These are phyloP conservation scores for Trifolium subterraneum DNA, from an alignment of 306 rosid genomes.

Conservation along the genomic window DNA sequence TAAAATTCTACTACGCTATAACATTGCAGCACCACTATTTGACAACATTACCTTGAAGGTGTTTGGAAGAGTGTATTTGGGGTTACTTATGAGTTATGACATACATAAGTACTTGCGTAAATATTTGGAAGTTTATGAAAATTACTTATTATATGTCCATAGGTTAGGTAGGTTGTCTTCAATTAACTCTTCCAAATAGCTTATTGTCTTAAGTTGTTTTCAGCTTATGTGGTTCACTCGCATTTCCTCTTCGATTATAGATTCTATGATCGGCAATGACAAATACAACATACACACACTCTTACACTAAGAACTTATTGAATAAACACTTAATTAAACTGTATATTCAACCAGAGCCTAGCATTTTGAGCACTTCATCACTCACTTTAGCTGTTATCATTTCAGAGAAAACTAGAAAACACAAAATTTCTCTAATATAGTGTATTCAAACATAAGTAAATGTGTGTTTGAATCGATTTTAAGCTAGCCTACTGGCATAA, in stretches of 20 bases:
- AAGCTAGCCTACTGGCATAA: neutral
- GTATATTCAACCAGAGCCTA: neutral
- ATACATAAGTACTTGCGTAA: neutral
- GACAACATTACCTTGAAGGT: neutral
- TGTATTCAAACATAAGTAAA: neutral
- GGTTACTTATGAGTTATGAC: no score
- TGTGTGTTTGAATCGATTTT: neutral
- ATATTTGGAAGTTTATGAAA: no score
- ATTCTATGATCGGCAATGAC: neutral
- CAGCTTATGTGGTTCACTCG: neutral
- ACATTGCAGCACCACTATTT: neutral
- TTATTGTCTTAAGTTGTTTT: neutral
- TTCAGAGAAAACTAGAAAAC: slow-evolving; percentile 7
- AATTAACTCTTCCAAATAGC: neutral
- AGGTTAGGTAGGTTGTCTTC: no score
- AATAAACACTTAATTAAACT: neutral
- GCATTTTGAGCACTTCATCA: neutral
- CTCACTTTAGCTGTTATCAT: slow-evolving; percentile 3
- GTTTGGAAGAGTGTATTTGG: neutral
- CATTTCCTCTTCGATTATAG: neutral
- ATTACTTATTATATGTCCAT: no score
- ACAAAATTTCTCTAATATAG: neutral
- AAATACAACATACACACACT: neutral
- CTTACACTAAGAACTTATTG: neutral
- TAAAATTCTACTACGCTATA: no score